A percentile compares a stretch with the other conserved stretches of the same genome.
Evolutionary conservation across 805 yeast genomes (phyloP).

Genomic region (Wickerhamiella siamensis): DNA sequence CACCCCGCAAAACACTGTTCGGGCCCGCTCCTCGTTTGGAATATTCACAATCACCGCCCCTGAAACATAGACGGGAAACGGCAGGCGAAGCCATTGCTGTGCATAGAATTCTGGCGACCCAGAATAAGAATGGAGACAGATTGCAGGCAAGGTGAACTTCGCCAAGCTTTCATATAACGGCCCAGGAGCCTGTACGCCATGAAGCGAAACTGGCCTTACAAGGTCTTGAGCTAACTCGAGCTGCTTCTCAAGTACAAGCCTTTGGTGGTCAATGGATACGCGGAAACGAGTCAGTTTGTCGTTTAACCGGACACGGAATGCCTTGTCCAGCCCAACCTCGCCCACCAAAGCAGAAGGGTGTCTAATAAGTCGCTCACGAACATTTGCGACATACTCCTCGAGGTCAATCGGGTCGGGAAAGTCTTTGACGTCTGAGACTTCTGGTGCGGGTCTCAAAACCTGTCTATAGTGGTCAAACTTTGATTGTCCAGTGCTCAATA

Average conservation of each 20-base stretch:
- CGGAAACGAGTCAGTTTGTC: slow-evolving; percentile 30
- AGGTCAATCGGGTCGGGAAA: slow-evolving; percentile 53
- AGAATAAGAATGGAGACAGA: slow-evolving; percentile 72
- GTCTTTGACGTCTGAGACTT: slow-evolving; percentile 26
- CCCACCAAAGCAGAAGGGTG: slow-evolving; percentile 46
- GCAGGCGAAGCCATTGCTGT: slow-evolving; percentile 16
- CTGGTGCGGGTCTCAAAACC: slow-evolving; percentile 33
- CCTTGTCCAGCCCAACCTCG: slow-evolving; percentile 80
- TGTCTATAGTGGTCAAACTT: slow-evolving; percentile 37
- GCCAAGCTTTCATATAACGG: slow-evolving; percentile 34
- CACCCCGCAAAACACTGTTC: slow-evolving; percentile 21
- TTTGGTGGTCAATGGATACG: slow-evolving; percentile 57
- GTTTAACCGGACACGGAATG: slow-evolving; percentile 45
- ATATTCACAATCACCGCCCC: slow-evolving; percentile 38
- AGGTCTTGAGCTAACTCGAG: slow-evolving; percentile 39
- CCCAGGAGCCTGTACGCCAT: slow-evolving; percentile 74
- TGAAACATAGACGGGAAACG: slow-evolving; percentile 33
- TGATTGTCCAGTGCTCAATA: slow-evolving; percentile 30
- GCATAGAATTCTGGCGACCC: slow-evolving; percentile 54
- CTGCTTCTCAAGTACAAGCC: slow-evolving; percentile 34
- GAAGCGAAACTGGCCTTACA: slow-evolving; percentile 51
- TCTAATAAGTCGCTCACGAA: slow-evolving; percentile 24
- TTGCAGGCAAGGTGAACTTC: slow-evolving; percentile 21
- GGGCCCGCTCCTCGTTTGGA: slow-evolving; percentile 23
- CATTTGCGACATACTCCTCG: slow-evolving; percentile 22